Evolutionary conservation across 306 rosid genomes (phyloP).

Genomic region (Senna siamea): DNA sequence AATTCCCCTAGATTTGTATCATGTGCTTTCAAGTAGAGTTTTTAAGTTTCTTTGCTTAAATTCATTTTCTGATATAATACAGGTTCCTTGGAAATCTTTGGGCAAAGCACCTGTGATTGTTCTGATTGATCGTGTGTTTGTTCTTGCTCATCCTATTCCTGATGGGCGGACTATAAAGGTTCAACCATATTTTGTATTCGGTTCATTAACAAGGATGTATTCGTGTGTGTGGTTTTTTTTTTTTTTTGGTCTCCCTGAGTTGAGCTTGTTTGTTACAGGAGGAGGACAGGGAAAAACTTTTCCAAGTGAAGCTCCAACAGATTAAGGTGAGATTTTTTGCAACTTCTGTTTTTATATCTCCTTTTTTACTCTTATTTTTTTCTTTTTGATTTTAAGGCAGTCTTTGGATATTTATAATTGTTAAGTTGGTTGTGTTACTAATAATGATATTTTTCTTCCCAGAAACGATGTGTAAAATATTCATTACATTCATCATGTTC

Average conservation of each 20-base stretch:
- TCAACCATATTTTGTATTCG: slow-evolving; percentile 23
- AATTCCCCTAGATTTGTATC: slow-evolving; percentile 13
- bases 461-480: too few relatives aligned
- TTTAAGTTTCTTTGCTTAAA: slow-evolving; percentile 24
- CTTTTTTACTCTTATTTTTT: too few relatives aligned
- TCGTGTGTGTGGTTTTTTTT: too few relatives aligned
- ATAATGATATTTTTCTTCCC: too few relatives aligned
- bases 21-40: slow-evolving; percentile 19
- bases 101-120: slow-evolving; percentile 97
- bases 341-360: background rate
- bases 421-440: too few relatives aligned
- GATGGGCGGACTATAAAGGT: slow-evolving; percentile 72
- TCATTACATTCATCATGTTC: too few relatives aligned
- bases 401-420: too few relatives aligned
- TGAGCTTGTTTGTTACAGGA: slow-evolving; percentile 55
- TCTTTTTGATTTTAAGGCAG: too few relatives aligned
- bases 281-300: slow-evolving; percentile 82
- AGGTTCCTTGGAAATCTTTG: slow-evolving; percentile 99
- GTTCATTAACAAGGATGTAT: slow-evolving; percentile 6
- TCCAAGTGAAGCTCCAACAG: slow-evolving; percentile 87
- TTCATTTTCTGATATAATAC: slow-evolving; percentile 22
- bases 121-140: slow-evolving; percentile 83
- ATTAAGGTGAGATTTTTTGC: slow-evolving; percentile 71
- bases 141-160: slow-evolving; percentile 83
- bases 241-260: slow-evolving; percentile 28